Evolutionary conservation across 176 grass and related monocot species (phyloP).

Genomic region (Triticum urartu): DNA sequence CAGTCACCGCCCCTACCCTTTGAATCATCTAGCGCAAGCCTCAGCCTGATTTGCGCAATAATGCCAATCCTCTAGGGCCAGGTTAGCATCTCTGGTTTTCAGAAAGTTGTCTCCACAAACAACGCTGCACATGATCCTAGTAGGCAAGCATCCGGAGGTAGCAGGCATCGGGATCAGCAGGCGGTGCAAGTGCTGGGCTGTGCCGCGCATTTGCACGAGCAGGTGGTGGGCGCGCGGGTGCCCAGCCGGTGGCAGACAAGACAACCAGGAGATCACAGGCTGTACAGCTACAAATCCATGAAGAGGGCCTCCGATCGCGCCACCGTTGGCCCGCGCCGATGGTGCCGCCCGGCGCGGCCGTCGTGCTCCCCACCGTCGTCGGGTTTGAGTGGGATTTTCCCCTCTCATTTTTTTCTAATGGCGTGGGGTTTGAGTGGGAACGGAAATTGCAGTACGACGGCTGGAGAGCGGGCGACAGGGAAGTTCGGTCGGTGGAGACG

Average conservation of each 20-base stretch:
- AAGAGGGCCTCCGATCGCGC: background rate
- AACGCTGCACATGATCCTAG: background rate
- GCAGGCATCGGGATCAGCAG: background rate
- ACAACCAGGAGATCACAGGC: background rate
- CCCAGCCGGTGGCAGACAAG: background rate
- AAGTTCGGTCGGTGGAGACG: no score
- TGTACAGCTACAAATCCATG: background rate
- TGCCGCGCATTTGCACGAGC: slow-evolving; percentile 3
- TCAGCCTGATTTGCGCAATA: background rate
- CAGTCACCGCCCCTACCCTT: background rate
- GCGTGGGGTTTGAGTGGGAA: background rate
- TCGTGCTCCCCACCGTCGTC: background rate
- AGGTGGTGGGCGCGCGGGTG: background rate
- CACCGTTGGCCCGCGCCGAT: background rate
- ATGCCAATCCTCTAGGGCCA: background rate
- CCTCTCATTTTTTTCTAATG: background rate
- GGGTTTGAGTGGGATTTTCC: background rate
- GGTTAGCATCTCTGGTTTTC: background rate
- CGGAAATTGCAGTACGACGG: background rate
- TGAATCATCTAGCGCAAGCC: background rate
- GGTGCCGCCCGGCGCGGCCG: background rate
- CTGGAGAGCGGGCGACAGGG: no score
- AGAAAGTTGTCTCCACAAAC: background rate
- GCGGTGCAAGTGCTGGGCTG: background rate
- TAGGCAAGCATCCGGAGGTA: no score